Evolutionary conservation across 2,329 filamentous ascomycete genomes (phyloP).

Genomic region (Stachybotrys elegans): DNA sequence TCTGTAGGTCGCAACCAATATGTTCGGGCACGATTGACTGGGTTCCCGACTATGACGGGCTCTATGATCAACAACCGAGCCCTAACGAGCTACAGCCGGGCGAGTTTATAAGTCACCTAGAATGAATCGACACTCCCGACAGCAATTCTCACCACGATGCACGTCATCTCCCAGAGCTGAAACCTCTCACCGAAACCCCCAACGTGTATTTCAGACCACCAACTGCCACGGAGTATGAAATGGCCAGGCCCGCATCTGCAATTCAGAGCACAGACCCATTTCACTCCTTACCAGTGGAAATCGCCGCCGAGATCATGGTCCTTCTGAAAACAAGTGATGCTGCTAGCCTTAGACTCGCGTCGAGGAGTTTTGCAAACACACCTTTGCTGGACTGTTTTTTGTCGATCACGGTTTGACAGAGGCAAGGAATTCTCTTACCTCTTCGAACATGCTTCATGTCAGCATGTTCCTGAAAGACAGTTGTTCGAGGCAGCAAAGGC

Average conservation of each 20-base stretch:
- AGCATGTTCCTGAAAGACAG: background rate
- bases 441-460: background rate
- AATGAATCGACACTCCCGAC: too few relatives aligned
- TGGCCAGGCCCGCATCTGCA: background rate
- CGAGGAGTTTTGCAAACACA: background rate
- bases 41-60: background rate
- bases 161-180: background rate
- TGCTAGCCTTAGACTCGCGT: background rate
- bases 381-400: background rate
- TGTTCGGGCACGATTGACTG: background rate
- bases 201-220: background rate
- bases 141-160: background rate
- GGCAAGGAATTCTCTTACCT: background rate
- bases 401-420: background rate
- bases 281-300: background rate
- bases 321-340: background rate
- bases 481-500: background rate
- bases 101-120: too few relatives aligned
- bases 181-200: background rate
- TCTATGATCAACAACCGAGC: background rate
- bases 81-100: background rate
- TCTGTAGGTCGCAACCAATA: background rate
- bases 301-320: background rate
- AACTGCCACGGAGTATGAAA: background rate
- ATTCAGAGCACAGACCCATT: background rate